Percentiles rank a stretch among this genome's conserved stretches.
Conservation (phyloP, 2,329 filamentous ascomycete species). For the Cladosporium cucumerinum region DNA sequence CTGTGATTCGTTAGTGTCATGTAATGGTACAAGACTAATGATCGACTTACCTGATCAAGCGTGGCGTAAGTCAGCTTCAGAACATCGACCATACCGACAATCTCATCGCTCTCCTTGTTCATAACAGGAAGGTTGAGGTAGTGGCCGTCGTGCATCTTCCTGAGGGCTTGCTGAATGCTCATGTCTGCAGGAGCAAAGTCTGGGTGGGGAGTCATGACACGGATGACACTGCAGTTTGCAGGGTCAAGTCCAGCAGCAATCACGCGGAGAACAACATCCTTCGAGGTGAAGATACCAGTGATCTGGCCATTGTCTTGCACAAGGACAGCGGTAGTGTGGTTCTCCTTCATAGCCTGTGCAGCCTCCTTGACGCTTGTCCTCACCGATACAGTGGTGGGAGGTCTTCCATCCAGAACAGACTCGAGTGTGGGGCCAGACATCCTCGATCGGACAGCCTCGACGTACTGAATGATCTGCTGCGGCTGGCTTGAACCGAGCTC, state of each 20-base stretch:
- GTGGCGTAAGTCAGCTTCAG: slow-evolving; percentile 97
- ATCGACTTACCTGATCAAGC: slow-evolving; percentile 72
- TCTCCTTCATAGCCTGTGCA: slow-evolving; percentile 94
- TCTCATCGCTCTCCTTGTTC: slow-evolving; percentile 86
- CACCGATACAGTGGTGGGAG: slow-evolving; percentile 91
- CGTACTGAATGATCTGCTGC: slow-evolving; percentile 98
- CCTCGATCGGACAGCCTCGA: slow-evolving; percentile 88
- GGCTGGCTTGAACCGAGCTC: slow-evolving; percentile 94
- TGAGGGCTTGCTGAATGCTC: slow-evolving; percentile 95
- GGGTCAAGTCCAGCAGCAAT: slow-evolving; percentile 96
- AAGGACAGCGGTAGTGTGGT: slow-evolving; percentile 93
- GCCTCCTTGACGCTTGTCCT: slow-evolving; percentile 95
- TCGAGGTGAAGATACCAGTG: slow-evolving; percentile 98
- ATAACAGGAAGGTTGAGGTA: slow-evolving; percentile 98
- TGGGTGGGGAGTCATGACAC: slow-evolving; percentile 98
- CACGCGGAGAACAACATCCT: slow-evolving; percentile 95
- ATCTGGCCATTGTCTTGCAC: slow-evolving; percentile 97
- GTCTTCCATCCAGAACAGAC: slow-evolving; percentile 85
- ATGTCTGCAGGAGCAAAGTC: slow-evolving; percentile 99
- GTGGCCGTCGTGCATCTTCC: slow-evolving; percentile 99
- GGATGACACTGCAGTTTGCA: slow-evolving; percentile 90
- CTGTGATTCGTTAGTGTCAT: slow-evolving; percentile 35
- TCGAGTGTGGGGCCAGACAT: slow-evolving; percentile 98
- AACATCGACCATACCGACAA: slow-evolving; percentile 99
- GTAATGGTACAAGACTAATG: no score